These are phyloP conservation scores for Monosporascus sp. DNA, from an alignment of 2,329 filamentous ascomycete species.

Conservation along the genomic window DNA sequence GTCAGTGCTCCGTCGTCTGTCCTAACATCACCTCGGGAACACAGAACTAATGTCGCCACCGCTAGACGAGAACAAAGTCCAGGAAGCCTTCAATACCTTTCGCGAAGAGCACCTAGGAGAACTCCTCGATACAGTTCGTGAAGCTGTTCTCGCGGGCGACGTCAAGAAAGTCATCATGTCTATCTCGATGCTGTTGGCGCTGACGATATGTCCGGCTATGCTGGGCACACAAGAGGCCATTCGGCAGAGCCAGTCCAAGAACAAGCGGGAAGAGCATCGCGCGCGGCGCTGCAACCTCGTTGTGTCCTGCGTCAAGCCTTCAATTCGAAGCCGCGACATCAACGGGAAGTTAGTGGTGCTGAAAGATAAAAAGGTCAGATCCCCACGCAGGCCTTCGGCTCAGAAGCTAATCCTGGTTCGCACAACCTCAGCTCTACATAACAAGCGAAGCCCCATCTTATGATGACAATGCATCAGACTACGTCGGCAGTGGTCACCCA, in stretches of 20 bases:
- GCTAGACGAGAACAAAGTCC: neutral
- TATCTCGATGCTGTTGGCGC: constrained; percentile 34
- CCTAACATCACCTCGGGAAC: neutral
- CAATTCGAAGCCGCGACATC: constrained; percentile 36
- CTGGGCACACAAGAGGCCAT: constrained; percentile 44
- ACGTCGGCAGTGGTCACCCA: constrained; percentile 36
- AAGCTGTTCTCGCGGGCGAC: constrained; percentile 1
- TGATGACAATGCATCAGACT: constrained; percentile 18
- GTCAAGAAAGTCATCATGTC: constrained; percentile 29
- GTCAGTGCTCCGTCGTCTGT: constrained; percentile 1
- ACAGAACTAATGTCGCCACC: constrained; percentile 13
- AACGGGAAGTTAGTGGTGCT: constrained; percentile 39
- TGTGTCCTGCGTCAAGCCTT: constrained; percentile 38
- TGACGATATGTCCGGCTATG: constrained; percentile 36
- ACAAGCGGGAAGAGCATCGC: constrained; percentile 43
- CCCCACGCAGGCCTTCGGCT: neutral
- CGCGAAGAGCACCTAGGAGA: constrained; percentile 17
- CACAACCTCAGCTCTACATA: constrained; percentile 34
- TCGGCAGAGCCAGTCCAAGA: constrained; percentile 42
- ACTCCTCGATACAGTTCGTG: constrained; percentile 6
- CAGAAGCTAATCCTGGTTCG: neutral
- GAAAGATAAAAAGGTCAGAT: constrained; percentile 34
- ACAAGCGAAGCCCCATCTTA: constrained; percentile 31
- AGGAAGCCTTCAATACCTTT: constrained; percentile 11
- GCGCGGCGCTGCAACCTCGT: constrained; percentile 42